phyloP scores from a whole-genome alignment of 192 early-diverging fungal species.

The Spizellomyces sp. region DNA sequence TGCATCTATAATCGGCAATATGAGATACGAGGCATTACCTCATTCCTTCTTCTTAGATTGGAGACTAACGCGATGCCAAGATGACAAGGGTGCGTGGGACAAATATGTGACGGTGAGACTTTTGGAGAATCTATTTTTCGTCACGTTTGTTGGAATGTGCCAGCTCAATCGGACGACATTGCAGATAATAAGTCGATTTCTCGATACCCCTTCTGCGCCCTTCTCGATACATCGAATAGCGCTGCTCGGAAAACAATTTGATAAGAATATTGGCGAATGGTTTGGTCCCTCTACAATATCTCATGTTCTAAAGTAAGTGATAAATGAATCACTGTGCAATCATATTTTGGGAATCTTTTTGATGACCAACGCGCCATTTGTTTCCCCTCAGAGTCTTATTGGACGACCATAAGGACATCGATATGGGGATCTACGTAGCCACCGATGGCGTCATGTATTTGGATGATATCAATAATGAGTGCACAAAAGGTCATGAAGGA shows the following conservation, averaged over 20 bases:
- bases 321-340: background rate
- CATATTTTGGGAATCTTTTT: conserved; percentile 8
- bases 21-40: background rate
- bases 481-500: conserved; percentile 33
- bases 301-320: conserved; percentile 73
- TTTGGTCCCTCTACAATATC: conserved; percentile 92
- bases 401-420: conserved; percentile 54
- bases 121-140: background rate
- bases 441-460: conserved; percentile 81
- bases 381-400: conserved; percentile 57
- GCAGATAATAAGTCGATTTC: conserved; percentile 75
- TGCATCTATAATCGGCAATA: background rate
- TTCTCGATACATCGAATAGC: conserved; percentile 96
- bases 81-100: background rate
- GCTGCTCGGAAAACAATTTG: conserved; percentile 75
- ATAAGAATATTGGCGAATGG: conserved; percentile 95
- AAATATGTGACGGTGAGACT: background rate
- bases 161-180: background rate
- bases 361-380: conserved; percentile 4
- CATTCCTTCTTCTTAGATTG: background rate
- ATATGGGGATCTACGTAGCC: conserved; percentile 73
- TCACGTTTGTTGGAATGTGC: background rate
- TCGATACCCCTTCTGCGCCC: conserved; percentile 69
- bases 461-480: conserved; percentile 55
- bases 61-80: background rate